phyloP scores from a whole-genome alignment of 345 rosid species.

The Punica granatum region DNA sequence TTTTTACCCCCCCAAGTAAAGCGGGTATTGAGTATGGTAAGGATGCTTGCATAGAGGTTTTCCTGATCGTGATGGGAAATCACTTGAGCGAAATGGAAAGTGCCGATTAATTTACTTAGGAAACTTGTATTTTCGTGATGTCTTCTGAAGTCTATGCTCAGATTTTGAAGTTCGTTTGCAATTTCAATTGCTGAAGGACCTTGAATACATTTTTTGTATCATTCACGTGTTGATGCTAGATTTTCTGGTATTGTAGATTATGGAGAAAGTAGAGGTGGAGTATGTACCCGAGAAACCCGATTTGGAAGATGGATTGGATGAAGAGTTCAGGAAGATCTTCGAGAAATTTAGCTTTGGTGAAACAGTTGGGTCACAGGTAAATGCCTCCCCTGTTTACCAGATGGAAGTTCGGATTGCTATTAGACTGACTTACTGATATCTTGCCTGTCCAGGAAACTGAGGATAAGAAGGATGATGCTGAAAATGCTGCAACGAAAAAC shows the following conservation, averaged over 20 bases:
- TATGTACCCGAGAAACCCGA: conserved; percentile 86
- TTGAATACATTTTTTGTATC: background rate
- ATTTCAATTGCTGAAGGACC: background rate
- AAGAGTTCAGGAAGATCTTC: conserved; percentile 70
- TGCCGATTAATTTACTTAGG: background rate
- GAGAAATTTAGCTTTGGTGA: conserved; percentile 75
- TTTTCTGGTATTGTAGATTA: conserved; percentile 24
- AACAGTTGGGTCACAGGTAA: conserved; percentile 53
- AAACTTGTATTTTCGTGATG: background rate
- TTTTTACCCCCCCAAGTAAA: no score
- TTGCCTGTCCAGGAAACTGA: conserved; percentile 46
- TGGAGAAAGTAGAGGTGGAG: conserved; percentile 69
- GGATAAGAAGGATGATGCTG: conserved; percentile 51
- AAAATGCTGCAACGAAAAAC: conserved; percentile 54
- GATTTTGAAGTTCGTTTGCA: background rate
- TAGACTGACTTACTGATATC: background rate
- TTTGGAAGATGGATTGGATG: conserved; percentile 70
- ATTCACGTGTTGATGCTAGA: background rate
- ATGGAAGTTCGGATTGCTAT: background rate
- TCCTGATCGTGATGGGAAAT: background rate
- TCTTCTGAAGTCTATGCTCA: background rate
- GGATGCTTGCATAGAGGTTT: background rate
- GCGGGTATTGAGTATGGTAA: background rate
- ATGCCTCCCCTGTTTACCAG: background rate
- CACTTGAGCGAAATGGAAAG: background rate